Percentiles rank a stretch among this genome's conserved stretches.
phyloP scores from a whole-genome alignment of 345 rosid genomes.

The Anastatica hierochuntica region DNA sequence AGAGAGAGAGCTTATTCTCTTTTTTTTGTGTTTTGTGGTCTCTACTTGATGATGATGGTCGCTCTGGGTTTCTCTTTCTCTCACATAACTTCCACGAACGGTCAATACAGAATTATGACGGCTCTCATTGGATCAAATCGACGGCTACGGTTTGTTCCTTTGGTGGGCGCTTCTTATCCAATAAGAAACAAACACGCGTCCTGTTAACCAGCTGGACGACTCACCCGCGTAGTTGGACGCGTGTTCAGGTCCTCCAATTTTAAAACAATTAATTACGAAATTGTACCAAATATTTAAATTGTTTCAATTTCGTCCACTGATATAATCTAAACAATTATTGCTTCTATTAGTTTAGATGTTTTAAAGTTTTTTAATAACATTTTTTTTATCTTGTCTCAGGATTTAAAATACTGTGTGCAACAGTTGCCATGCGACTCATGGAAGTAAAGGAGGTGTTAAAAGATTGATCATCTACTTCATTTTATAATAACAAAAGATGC shows the following conservation, averaged over 20 bases:
- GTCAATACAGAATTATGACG: slow-evolving; percentile 29
- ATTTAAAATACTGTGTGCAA: no score
- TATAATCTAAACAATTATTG: neutral
- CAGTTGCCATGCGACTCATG: no score
- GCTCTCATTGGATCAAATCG: slow-evolving; percentile 16
- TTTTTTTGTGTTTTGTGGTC: slow-evolving; percentile 6
- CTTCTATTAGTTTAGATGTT: no score
- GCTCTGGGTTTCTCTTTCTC: slow-evolving; percentile 26
- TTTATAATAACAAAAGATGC: neutral
- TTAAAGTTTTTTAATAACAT: neutral
- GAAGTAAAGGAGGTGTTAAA: slow-evolving; percentile 22
- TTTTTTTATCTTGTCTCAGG: neutral
- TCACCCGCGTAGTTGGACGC: slow-evolving; percentile 19
- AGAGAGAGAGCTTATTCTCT: slow-evolving; percentile 3
- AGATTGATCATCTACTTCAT: slow-evolving; percentile 3
- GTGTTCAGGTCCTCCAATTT: slow-evolving; percentile 17
- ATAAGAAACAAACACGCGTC: neutral
- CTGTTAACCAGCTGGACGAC: slow-evolving; percentile 14
- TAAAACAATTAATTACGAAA: neutral
- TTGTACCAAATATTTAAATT: neutral
- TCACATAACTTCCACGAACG: slow-evolving; percentile 34
- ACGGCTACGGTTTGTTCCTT: slow-evolving; percentile 25
- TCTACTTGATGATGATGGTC: slow-evolving; percentile 16
- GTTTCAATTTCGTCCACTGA: neutral
- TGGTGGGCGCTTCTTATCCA: slow-evolving; percentile 28